Conservation (phyloP, 1,284 basidiomycete genomes). For the Sparassis latifolia region DNA sequence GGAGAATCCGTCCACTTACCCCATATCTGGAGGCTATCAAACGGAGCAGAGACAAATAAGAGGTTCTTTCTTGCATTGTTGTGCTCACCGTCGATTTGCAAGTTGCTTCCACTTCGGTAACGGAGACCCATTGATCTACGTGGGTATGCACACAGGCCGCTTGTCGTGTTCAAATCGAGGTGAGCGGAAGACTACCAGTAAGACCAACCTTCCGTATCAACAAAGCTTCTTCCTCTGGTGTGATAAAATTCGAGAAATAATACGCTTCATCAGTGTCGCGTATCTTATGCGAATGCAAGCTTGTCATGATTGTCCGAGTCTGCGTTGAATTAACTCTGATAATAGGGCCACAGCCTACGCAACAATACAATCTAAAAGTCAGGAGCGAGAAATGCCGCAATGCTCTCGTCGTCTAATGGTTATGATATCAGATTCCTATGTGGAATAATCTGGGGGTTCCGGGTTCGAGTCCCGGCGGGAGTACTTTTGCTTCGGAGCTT, state of each 20-base stretch:
- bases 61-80: neutral
- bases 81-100: conserved; percentile 63
- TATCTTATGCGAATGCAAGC: conserved; percentile 29
- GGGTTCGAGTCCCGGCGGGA: conserved; percentile 20
- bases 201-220: conserved; percentile 62
- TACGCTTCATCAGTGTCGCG: conserved; percentile 36
- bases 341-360: no score
- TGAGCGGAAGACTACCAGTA: neutral
- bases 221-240: conserved; percentile 72
- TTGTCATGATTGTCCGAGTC: no score
- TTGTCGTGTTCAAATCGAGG: conserved; percentile 3
- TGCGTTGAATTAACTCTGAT: no score
- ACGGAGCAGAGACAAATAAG: neutral
- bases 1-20: conserved; percentile 37
- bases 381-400: no score
- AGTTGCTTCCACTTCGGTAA: conserved; percentile 83
- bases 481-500: conserved; percentile 6
- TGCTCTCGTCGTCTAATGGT: conserved; percentile 15
- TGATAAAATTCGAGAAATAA: conserved; percentile 81
- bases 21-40: conserved; percentile 66
- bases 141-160: neutral
- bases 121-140: conserved; percentile 70
- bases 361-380: no score
- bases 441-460: conserved; percentile 14
- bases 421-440: conserved; percentile 17